Evolutionary conservation across 139 green algal genomes (phyloP), one percentile per base, ranked within the genome.

Genomic region (Cymbomonas tetramitiformis): DNA sequence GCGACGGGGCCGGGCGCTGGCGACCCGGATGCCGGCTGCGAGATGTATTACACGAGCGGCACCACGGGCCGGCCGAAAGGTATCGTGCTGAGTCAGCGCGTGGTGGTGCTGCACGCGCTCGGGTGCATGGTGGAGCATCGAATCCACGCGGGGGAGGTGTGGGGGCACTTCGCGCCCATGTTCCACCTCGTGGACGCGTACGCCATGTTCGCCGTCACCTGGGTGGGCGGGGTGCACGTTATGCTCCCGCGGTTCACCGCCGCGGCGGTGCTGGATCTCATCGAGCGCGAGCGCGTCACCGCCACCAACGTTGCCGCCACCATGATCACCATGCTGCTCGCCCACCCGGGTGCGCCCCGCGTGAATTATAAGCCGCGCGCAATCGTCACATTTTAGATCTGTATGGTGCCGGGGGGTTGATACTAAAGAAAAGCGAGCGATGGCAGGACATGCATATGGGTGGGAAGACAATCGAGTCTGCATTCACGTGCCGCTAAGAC

Each of bases 21-120:
- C n/a, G n/a, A n/a, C n/a, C 36, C 36, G 12, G 12, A 12, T 43
- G 12, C 36, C 36, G 12, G 15, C 36, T 43, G 15, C 85, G 24
- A 85, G 65, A 43, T 78, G 12, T 43, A 88, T 47, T 74, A 72
- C 57, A 74, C 66, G 25, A 58, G 31, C 29, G 66, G 85, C 18
- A 94, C 85, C 4, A 94, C 84, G 0, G 83, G 85, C 10, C 40
- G 58, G 34, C 79, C 85, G 36, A 94, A 94, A 58, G 82, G 68
- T 0, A 84, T 89, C 21, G 51, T 88, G 55, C 79, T 93, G 24
- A 88, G 66, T 38, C 84, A 93, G 46, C 46, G 46, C 3, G 75
- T 82, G 30, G 80, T 88, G 1, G 51, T 81, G 39, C 31, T 64
- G 23, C 84, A 93, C 52, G 84, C 84, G 0, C 24, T 88, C 21